phyloP scores from a whole-genome alignment of 805 yeast species.

The Ogataea wickerhamii region DNA sequence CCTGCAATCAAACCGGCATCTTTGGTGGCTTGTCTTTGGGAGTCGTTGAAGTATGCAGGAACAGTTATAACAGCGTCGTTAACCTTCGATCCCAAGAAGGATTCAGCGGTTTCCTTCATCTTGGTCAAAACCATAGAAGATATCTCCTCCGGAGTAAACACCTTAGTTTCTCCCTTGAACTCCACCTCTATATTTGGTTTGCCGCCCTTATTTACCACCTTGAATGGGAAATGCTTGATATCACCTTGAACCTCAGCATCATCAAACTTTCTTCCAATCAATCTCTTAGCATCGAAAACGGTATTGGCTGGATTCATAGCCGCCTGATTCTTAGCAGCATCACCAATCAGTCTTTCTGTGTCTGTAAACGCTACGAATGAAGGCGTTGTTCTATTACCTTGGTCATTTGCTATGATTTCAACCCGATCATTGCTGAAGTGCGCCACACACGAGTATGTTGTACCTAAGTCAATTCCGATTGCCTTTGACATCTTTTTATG shows the following conservation, averaged over 20 bases:
- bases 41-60: slow-evolving; percentile 96
- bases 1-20: slow-evolving; percentile 98
- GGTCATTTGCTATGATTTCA: slow-evolving; percentile 95
- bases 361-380: slow-evolving; percentile 94
- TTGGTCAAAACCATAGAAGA: slow-evolving; percentile 88
- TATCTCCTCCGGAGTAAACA: slow-evolving; percentile 91
- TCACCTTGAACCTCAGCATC: slow-evolving; percentile 83
- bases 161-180: slow-evolving; percentile 79
- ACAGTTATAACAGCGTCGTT: slow-evolving; percentile 94
- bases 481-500: slow-evolving; percentile 34
- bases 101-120: slow-evolving; percentile 88
- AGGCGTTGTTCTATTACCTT: slow-evolving; percentile 97
- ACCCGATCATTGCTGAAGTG: slow-evolving; percentile 88
- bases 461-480: slow-evolving; percentile 77
- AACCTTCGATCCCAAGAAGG: slow-evolving; percentile 78
- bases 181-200: slow-evolving; percentile 84
- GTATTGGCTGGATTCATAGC: slow-evolving; percentile 90
- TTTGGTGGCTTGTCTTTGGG: slow-evolving; percentile 98
- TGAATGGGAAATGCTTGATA: slow-evolving; percentile 82
- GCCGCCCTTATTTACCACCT: slow-evolving; percentile 66
- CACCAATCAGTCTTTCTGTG: slow-evolving; percentile 90
- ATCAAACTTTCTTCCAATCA: slow-evolving; percentile 83
- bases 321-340: slow-evolving; percentile 96
- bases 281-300: slow-evolving; percentile 86
- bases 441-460: slow-evolving; percentile 93